Conservation (phyloP, 177 flowering plant species). For the Telopea speciosissima region DNA sequence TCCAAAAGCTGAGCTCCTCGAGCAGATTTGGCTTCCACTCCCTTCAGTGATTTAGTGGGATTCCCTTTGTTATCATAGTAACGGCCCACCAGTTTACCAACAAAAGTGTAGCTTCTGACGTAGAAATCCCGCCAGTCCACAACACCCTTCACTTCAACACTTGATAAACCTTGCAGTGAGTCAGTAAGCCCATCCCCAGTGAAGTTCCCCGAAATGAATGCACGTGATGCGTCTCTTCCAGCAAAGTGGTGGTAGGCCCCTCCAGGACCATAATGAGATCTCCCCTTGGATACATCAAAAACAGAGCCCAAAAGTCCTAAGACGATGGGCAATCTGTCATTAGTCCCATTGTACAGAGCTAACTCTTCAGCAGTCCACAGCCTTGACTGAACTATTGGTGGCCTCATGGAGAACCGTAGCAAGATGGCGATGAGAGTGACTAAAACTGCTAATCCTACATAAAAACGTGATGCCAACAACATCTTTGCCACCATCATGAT, state of each 20-base stretch:
- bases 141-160: slow-evolving; percentile 74
- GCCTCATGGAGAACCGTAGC: background rate
- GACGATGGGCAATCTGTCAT: slow-evolving; percentile 43
- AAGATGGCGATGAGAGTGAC: background rate
- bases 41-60: slow-evolving; percentile 76
- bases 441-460: background rate
- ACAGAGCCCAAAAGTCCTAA: slow-evolving; percentile 62
- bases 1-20: slow-evolving; percentile 87
- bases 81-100: slow-evolving; percentile 77
- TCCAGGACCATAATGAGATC: slow-evolving; percentile 76
- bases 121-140: slow-evolving; percentile 95
- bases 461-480: background rate
- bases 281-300: slow-evolving; percentile 91
- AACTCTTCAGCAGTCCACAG: slow-evolving; percentile 46
- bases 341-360: slow-evolving; percentile 54
- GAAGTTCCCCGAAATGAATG: slow-evolving; percentile 94
- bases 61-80: slow-evolving; percentile 78
- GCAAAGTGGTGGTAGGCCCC: slow-evolving; percentile 88
- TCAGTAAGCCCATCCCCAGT: slow-evolving; percentile 95
- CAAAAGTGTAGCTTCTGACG: slow-evolving; percentile 61
- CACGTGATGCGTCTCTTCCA: slow-evolving; percentile 98
- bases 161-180: slow-evolving; percentile 63
- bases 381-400: slow-evolving; percentile 12
- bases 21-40: slow-evolving; percentile 88
- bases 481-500: background rate